Base-by-base conservation (phyloP, 768 basidiomycete genomes). In the Amanita jacksonii region DNA sequence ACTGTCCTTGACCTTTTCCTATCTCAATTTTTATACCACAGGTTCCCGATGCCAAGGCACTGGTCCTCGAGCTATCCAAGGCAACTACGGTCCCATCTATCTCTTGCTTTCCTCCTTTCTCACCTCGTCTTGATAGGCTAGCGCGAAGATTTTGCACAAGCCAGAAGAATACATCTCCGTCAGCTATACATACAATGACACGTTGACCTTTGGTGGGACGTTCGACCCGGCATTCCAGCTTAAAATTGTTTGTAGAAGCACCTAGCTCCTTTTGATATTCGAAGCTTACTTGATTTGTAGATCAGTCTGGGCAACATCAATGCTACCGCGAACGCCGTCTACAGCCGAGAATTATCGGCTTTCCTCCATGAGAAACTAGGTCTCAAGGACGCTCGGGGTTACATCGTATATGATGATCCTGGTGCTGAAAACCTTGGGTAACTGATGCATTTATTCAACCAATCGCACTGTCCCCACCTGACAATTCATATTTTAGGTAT, bases 201-300 rank as follows among this genome's bases (percentile, higher is more conserved):
- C 64, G 27, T 67, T 84, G 47, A 69, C 76, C 3, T 84, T 77
- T 53, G 65, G 51, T 15, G 82, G 81, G 10, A 73, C 73, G 3
- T 73, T 81, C 42, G 81, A 83, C 12, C 82, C 82, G 15, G 77
- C 81, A 3, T 73, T 81, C 59, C 62, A 72, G 39, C 61, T 85
- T 42, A 60, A 57, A 36, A 61, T 81, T 47, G 84, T 85, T 47
- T 42, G 81, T 66, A 6, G 20, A 18, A 16, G 4, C 9, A 38
- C 25, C 9, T 6, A 9, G 9, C 18, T 5, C 19, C 15, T 28
- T 33, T 8, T 20, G 34, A 19, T 39, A 33, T 20, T n/a, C n/a
- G n/a, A 38, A 18, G 12, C 15, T 23, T 18, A 46, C n/a, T 12
- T 13, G 30, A 41, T 9, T n/a, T 1, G 31, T 39, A 85, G 83